Evolutionary conservation across 495 filamentous ascomycete genomes (phyloP).

Genomic region (Penicillium bovifimosum): DNA sequence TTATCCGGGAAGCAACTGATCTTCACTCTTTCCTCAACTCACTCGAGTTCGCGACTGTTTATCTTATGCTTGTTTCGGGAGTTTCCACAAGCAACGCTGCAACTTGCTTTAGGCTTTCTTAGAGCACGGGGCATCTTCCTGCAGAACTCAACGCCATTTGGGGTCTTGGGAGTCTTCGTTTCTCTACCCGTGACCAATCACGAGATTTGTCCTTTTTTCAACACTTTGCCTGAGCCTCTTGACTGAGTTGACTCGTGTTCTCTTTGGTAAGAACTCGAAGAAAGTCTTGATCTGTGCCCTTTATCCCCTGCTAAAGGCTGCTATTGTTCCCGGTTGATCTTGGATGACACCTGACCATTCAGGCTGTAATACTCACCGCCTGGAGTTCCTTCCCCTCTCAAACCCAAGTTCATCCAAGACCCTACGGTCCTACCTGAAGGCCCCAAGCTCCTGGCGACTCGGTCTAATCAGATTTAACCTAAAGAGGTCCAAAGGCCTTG

Average conservation of each 20-base stretch:
- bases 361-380: conserved; percentile 23
- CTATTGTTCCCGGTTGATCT: not conserved
- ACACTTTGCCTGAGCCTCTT: too few species aligned
- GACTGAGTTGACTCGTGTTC: not conserved
- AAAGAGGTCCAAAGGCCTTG: conserved; percentile 12
- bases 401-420: conserved; percentile 15
- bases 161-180: conserved; percentile 3
- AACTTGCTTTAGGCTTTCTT: not conserved
- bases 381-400: conserved; percentile 22
- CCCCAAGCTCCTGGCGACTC: conserved; percentile 13
- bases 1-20: conserved; percentile 4
- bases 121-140: conserved; percentile 2
- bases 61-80: not conserved
- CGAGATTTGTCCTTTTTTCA: conserved; percentile 10
- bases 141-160: not conserved
- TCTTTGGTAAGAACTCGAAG: not conserved
- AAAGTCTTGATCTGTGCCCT: not conserved
- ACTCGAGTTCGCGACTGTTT: not conserved
- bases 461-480: conserved; percentile 19
- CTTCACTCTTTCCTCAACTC: not conserved
- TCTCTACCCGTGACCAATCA: conserved; percentile 23
- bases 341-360: conserved; percentile 1
- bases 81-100: not conserved
- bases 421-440: conserved; percentile 9
- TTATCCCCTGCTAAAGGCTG: not conserved